phyloP scores from a whole-genome alignment of 2,329 filamentous ascomycete genomes.

The Colletotrichum destructivum region DNA sequence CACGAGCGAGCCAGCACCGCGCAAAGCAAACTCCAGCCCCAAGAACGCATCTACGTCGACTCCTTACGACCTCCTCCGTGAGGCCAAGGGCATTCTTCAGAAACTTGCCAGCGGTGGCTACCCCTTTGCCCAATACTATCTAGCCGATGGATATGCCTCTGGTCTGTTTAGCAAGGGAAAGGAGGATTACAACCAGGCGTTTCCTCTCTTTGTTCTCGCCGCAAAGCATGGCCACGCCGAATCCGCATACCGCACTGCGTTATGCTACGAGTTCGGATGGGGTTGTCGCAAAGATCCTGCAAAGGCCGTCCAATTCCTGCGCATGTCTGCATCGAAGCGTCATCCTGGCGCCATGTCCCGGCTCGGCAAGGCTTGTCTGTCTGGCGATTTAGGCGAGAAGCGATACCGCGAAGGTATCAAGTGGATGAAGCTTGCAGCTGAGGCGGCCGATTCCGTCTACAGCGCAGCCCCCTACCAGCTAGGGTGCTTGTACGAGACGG shows the following conservation, averaged over 20 bases:
- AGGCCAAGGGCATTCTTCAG: slow-evolving; percentile 92
- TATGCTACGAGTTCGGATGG: slow-evolving; percentile 99
- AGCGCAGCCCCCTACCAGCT: slow-evolving; percentile 94
- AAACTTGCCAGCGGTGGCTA: slow-evolving; percentile 89
- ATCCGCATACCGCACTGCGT: slow-evolving; percentile 90
- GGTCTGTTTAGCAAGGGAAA: slow-evolving; percentile 96
- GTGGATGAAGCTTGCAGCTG: slow-evolving; percentile 94
- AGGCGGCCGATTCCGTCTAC: slow-evolving; percentile 92
- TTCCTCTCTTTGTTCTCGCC: slow-evolving; percentile 91
- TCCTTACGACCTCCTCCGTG: slow-evolving; percentile 81
- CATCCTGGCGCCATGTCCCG: slow-evolving; percentile 96
- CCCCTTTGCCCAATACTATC: slow-evolving; percentile 97
- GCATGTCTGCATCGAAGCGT: slow-evolving; percentile 90
- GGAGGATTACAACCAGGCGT: slow-evolving; percentile 91
- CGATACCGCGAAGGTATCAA: slow-evolving; percentile 93
- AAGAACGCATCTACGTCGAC: slow-evolving; percentile 60
- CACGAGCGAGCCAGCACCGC: slow-evolving; percentile 61
- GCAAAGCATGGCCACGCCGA: slow-evolving; percentile 98
- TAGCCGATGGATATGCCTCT: slow-evolving; percentile 94
- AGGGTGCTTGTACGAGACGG: slow-evolving; percentile 88
- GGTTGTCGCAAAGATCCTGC: slow-evolving; percentile 90
- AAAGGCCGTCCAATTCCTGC: slow-evolving; percentile 94
- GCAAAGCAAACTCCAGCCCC: slow-evolving; percentile 63
- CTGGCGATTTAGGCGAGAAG: slow-evolving; percentile 89
- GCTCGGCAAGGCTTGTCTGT: slow-evolving; percentile 90